Percentiles rank a stretch among this genome's conserved stretches.
Conservation (phyloP, 1,139 yeast genomes). For the Saccharomycopsis crataegensis region DNA sequence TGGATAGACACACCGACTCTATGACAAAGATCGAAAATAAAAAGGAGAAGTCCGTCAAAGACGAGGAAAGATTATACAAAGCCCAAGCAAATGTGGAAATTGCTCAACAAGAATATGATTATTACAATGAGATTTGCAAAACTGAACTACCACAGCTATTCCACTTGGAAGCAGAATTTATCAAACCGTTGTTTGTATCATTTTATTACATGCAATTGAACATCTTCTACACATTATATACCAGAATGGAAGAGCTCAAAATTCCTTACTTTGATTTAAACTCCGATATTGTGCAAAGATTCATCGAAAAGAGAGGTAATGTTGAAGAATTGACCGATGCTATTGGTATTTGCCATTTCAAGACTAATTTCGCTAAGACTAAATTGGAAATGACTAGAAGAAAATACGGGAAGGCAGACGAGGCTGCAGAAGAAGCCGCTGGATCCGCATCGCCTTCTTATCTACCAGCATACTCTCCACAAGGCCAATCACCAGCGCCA, state of each 20-base stretch:
- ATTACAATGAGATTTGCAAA: slow-evolving; percentile 90
- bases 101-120: slow-evolving; percentile 93
- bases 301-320: slow-evolving; percentile 74
- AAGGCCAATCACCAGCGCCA: slow-evolving; percentile 25
- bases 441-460: background rate
- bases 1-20: slow-evolving; percentile 74
- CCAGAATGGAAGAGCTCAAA: slow-evolving; percentile 89
- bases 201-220: slow-evolving; percentile 97
- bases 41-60: slow-evolving; percentile 71
- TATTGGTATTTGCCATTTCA: slow-evolving; percentile 81
- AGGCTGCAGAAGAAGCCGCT: slow-evolving; percentile 27
- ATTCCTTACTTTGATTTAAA: slow-evolving; percentile 89
- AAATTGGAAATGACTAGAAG: slow-evolving; percentile 78
- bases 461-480: slow-evolving; percentile 27
- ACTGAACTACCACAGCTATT: slow-evolving; percentile 82
- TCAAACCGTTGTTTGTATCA: slow-evolving; percentile 86
- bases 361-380: slow-evolving; percentile 77
- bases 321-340: slow-evolving; percentile 85
- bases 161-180: slow-evolving; percentile 83
- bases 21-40: slow-evolving; percentile 69
- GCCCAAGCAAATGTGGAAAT: slow-evolving; percentile 85
- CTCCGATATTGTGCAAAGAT: slow-evolving; percentile 78
- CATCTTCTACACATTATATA: slow-evolving; percentile 86
- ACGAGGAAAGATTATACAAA: slow-evolving; percentile 81
- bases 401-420: slow-evolving; percentile 51